phyloP scores from a whole-genome alignment of 2,329 filamentous ascomycete genomes.

The Intubia oerlemansii region DNA sequence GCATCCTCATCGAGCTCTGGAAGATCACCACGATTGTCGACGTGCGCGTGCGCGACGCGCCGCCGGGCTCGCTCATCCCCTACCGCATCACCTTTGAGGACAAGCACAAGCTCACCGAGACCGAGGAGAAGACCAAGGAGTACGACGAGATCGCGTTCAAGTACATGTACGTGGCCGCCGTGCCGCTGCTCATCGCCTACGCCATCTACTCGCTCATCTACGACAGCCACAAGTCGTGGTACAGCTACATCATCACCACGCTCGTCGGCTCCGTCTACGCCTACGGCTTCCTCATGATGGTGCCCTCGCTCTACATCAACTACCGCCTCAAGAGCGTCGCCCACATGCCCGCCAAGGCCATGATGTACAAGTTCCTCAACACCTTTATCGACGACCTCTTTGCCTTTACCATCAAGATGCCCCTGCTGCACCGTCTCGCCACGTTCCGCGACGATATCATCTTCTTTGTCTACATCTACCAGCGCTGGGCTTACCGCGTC shows the following conservation, averaged over 20 bases:
- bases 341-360: slow-evolving; percentile 89
- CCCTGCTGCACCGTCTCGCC: slow-evolving; percentile 72
- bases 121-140: slow-evolving; percentile 93
- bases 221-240: slow-evolving; percentile 94
- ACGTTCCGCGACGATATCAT: slow-evolving; percentile 91
- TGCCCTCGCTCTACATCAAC: slow-evolving; percentile 94
- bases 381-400: slow-evolving; percentile 98
- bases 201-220: slow-evolving; percentile 82
- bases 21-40: slow-evolving; percentile 94
- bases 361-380: slow-evolving; percentile 97
- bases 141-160: slow-evolving; percentile 96
- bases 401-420: slow-evolving; percentile 99
- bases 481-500: slow-evolving; percentile 77
- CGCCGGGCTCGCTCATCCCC: slow-evolving; percentile 49
- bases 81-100: slow-evolving; percentile 78
- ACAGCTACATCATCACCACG: slow-evolving; percentile 85
- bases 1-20: slow-evolving; percentile 53
- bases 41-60: slow-evolving; percentile 53
- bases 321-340: slow-evolving; percentile 90
- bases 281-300: slow-evolving; percentile 99
- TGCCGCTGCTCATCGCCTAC: slow-evolving; percentile 75
- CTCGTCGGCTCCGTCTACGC: slow-evolving; percentile 92
- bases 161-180: slow-evolving; percentile 83
- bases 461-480: slow-evolving; percentile 95
- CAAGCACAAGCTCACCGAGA: slow-evolving; percentile 88